A percentile compares a stretch with the other conserved stretches of the same genome.
Evolutionary conservation across 768 basidiomycete genomes (phyloP).

Genomic region (Hortiboletus campestris): DNA sequence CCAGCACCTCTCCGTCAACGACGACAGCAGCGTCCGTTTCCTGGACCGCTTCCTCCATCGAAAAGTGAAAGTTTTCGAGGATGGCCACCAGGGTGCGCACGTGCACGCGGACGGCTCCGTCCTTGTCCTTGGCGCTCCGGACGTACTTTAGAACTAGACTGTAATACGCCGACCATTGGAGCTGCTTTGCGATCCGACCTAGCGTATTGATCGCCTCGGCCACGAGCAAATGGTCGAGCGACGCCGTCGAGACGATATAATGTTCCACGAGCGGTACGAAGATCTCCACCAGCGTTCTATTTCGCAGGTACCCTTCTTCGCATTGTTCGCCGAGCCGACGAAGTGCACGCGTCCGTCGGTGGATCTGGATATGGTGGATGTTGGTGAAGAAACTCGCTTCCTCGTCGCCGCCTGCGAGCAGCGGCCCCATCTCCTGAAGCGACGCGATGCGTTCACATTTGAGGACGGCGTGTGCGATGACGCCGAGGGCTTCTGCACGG

Average conservation of each 20-base stretch:
- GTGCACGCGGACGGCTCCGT: constrained; percentile 72
- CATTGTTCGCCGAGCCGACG: constrained; percentile 80
- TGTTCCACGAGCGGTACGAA: constrained; percentile 87
- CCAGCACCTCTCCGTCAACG: constrained; percentile 30
- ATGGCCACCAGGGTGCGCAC: constrained; percentile 83
- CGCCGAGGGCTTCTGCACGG: constrained; percentile 77
- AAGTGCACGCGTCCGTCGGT: constrained; percentile 84
- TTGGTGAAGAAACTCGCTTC: constrained; percentile 98
- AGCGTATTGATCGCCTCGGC: constrained; percentile 84
- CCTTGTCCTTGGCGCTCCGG: constrained; percentile 63
- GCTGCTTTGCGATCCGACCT: constrained; percentile 71
- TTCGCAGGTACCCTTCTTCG: constrained; percentile 61
- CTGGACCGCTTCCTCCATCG: constrained; percentile 60
- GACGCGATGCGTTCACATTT: constrained; percentile 56
- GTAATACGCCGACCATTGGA: constrained; percentile 85
- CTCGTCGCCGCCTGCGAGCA: constrained; percentile 85
- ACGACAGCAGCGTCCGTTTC: constrained; percentile 29
- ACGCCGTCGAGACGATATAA: constrained; percentile 61
- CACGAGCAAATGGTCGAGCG: constrained; percentile 81
- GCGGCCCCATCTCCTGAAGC: constrained; percentile 75
- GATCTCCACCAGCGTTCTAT: constrained; percentile 70
- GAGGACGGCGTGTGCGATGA: constrained; percentile 72
- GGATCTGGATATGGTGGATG: constrained; percentile 88
- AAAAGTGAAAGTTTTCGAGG: constrained; percentile 89
- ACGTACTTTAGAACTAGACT: constrained; percentile 79